A percentile compares a stretch with the other conserved stretches of the same genome.
Conservation (phyloP, 352 stramenopile species). For the Globisporangium nagaii region DNA sequence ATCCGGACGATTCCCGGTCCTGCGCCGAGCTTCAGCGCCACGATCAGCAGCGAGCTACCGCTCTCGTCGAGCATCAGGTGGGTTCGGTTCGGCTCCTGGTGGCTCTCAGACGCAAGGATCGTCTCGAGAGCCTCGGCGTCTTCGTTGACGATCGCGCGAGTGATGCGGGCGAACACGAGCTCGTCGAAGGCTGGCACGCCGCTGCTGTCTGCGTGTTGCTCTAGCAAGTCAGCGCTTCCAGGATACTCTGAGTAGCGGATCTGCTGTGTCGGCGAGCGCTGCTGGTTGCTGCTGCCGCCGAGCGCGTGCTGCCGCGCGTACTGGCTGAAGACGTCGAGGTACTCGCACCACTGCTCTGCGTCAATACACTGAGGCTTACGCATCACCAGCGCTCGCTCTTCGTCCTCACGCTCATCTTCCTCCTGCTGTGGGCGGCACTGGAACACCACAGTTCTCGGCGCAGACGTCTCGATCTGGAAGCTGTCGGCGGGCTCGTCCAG, state of each 20-base stretch:
- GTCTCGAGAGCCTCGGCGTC: slow-evolving; percentile 17
- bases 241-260: too few species aligned
- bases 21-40: slow-evolving; percentile 35
- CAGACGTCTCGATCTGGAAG: slow-evolving; percentile 35
- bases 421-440: slow-evolving; percentile 23
- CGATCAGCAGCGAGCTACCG: slow-evolving; percentile 49
- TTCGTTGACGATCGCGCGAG: slow-evolving; percentile 15
- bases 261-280: slow-evolving; percentile 2
- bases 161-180: slow-evolving; percentile 17
- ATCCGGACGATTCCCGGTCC: slow-evolving; percentile 15
- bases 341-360: slow-evolving; percentile 44
- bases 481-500: slow-evolving; percentile 16
- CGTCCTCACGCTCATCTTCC: not conserved
- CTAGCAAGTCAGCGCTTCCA: too few species aligned
- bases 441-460: slow-evolving; percentile 34
- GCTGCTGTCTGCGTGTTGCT: not conserved
- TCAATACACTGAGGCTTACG: not conserved
- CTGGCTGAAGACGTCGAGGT: slow-evolving; percentile 37
- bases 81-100: too few species aligned
- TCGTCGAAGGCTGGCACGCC: not conserved
- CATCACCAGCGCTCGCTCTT: not conserved
- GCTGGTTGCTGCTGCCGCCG: slow-evolving; percentile 9
- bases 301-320: slow-evolving; percentile 21
- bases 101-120: slow-evolving; percentile 1
- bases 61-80: slow-evolving; percentile 21